Base-by-base conservation (phyloP, 371 early-diverging fungal species). In the Mortierella sp. region DNA sequence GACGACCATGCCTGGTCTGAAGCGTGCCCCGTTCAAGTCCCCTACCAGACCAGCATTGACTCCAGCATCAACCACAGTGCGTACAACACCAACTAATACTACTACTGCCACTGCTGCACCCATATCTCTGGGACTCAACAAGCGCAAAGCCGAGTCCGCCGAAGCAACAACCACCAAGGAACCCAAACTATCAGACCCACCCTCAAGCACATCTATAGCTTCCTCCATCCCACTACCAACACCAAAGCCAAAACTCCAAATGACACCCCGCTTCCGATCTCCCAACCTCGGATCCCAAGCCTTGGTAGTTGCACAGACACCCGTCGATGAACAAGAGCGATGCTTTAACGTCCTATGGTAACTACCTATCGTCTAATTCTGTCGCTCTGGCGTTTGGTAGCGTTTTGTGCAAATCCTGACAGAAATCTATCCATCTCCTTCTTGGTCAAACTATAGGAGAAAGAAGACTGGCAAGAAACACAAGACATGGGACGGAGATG, bases 401-500 rank as follows among this genome's bases (percentile, higher is more conserved):
- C 32, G n/a, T 65, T 16, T 16, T 51, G 60, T 38, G 44, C 68
- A 70, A 24, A 27, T 4, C n/a, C 14, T 71, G 18, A 44, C 21
- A 12, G 35, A 29, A n/a, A 11, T 35, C 27, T 43, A 27, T 35
- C 18, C 27, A 16, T 35, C 21, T 16, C 32, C 8, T 41, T 68
- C 29, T 71, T 51, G 51, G 38, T 70, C 14, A 32, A 46, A 4
- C 21, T 6, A 7, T 75, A 83, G 84, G 85, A 75, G 85, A 32
- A 84, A 84, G 49, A 84, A 81, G 70, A 78, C 81, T 7, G 48
- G 58, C 18, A 84, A 84, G 68, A 91, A 92, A 88, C 91, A 91
- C 84, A 90, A 91, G 83, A 90, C 91, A 74, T 94, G 90, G 90
- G 91, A 90, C 71, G 89, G 89, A 6, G 91, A 91, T 76, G 91